These are phyloP conservation scores for Friedmanniomyces endolithicus DNA, from an alignment of 495 filamentous ascomycete species.

Conservation along the genomic window DNA sequence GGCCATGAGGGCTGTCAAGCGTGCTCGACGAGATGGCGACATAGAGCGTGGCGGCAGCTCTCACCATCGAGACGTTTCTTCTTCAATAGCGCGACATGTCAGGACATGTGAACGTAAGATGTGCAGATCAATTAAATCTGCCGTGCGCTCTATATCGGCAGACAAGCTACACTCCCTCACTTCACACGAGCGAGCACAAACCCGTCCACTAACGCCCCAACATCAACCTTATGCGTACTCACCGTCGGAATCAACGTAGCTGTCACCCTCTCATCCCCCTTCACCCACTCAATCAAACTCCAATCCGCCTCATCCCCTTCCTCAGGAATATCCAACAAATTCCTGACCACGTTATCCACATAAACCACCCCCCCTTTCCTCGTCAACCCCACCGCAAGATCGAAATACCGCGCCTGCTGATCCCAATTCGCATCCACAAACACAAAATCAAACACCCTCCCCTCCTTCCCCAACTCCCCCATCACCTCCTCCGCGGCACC, in stretches of 20 bases:
- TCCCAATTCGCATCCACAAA: slow-evolving; percentile 42
- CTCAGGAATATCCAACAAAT: slow-evolving; percentile 23
- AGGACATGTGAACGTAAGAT: too few species aligned
- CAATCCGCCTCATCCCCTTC: background rate
- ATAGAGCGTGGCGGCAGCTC: too few species aligned
- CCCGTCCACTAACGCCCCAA: slow-evolving; percentile 15
- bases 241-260: slow-evolving; percentile 40
- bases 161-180: background rate
- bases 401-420: slow-evolving; percentile 40
- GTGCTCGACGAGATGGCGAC: too few species aligned
- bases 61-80: too few species aligned
- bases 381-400: slow-evolving; percentile 34
- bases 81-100: too few species aligned
- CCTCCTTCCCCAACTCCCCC: slow-evolving; percentile 30
- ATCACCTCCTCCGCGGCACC: slow-evolving; percentile 38
- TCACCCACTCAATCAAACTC: slow-evolving; percentile 33
- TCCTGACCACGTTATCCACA: slow-evolving; percentile 40
- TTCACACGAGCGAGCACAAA: slow-evolving; percentile 16
- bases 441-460: slow-evolving; percentile 36
- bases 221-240: slow-evolving; percentile 12
- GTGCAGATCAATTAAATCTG: too few species aligned
- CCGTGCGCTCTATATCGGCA: too few species aligned
- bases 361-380: slow-evolving; percentile 30
- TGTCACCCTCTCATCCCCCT: slow-evolving; percentile 35
- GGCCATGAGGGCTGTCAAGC: too few species aligned